These are phyloP conservation scores for Lodderomyces jiufengensis DNA, from an alignment of 1,139 yeast species.

Conservation along the genomic window DNA sequence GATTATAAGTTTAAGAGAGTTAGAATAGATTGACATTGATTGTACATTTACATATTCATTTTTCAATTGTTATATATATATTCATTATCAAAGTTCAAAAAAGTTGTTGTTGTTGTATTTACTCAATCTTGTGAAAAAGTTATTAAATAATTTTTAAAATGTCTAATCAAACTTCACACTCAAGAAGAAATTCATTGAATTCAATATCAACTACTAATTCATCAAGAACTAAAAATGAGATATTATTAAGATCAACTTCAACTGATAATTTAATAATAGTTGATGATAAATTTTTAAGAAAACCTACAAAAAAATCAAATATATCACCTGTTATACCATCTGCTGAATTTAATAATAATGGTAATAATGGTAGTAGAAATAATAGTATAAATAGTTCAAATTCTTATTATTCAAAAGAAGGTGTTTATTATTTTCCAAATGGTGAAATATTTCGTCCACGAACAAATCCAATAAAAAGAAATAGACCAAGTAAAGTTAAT, in stretches of 20 bases:
- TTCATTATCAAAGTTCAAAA: no score
- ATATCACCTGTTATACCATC: not conserved
- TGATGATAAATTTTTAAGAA: constrained; percentile 38
- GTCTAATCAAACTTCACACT: no score
- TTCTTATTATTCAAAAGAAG: constrained; percentile 11
- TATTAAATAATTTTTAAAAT: no score
- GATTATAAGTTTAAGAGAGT: no score
- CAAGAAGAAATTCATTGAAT: constrained; percentile 35
- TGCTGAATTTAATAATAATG: not conserved
- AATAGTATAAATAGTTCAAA: constrained; percentile 1
- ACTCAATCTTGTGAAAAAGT: no score
- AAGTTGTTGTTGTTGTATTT: no score
- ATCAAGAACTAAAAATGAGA: constrained; percentile 3
- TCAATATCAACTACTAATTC: constrained; percentile 20
- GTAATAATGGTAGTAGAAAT: not conserved
- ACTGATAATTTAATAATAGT: constrained; percentile 38
- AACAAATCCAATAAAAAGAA: constrained; percentile 33
- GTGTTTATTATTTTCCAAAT: constrained; percentile 45
- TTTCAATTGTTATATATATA: no score
- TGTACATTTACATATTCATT: no score
- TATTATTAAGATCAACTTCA: constrained; percentile 26
- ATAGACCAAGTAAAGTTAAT: constrained; percentile 31
- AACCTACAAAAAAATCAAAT: constrained; percentile 21
- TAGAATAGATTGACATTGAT: no score
- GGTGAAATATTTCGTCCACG: constrained; percentile 55